Evolutionary conservation across 2,329 filamentous ascomycete genomes (phyloP).

Genomic region (Talaromyces sp.): DNA sequence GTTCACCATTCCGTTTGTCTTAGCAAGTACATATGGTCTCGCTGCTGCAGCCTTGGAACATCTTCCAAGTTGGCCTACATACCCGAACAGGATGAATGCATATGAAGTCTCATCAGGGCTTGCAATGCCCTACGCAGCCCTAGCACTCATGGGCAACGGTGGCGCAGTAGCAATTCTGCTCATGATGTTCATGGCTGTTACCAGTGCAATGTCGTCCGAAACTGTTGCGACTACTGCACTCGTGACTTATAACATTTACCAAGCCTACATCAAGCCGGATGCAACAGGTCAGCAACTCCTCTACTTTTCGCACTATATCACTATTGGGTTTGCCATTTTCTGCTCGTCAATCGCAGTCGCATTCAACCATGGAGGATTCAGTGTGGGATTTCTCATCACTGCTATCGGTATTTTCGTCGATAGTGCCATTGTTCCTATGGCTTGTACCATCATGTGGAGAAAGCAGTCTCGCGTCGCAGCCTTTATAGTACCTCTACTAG

Average conservation of each 20-base stretch:
- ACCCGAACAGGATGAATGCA: conserved; percentile 40
- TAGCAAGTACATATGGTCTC: conserved; percentile 49
- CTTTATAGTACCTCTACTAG: conserved; percentile 37
- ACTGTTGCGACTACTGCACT: conserved; percentile 54
- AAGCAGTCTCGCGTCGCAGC: conserved; percentile 47
- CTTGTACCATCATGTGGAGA: conserved; percentile 46
- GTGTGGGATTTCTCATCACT: conserved; percentile 48
- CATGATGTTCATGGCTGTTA: conserved; percentile 52
- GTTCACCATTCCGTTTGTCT: conserved; percentile 48
- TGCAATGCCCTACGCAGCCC: conserved; percentile 48
- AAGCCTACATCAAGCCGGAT: conserved; percentile 49
- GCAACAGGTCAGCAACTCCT: conserved; percentile 45
- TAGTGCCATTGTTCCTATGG: conserved; percentile 46
- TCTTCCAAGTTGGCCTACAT: conserved; percentile 46
- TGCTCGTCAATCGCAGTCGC: conserved; percentile 49
- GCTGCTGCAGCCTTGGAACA: conserved; percentile 46
- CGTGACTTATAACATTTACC: conserved; percentile 50
- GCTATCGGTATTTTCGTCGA: conserved; percentile 43
- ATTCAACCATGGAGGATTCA: conserved; percentile 49
- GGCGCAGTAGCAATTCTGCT: conserved; percentile 47
- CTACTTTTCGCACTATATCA: conserved; percentile 47
- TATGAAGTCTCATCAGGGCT: conserved; percentile 45
- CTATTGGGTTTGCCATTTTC: conserved; percentile 48
- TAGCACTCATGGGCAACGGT: conserved; percentile 43
- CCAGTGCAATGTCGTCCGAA: conserved; percentile 49